These are phyloP conservation scores for Stevia rebaudiana DNA, from an alignment of 140 eudicot genomes.

Conservation along the genomic window DNA sequence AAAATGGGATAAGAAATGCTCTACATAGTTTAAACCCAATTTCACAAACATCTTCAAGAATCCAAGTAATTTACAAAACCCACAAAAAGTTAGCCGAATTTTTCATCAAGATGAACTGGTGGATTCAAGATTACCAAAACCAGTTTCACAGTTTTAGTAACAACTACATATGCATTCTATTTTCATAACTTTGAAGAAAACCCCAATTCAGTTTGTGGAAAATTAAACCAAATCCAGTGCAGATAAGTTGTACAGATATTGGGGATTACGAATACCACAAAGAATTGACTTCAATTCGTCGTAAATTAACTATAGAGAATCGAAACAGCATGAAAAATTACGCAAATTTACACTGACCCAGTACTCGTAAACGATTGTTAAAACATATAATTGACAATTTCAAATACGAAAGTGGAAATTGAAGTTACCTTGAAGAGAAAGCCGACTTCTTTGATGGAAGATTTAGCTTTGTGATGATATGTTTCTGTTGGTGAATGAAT, in stretches of 20 bases:
- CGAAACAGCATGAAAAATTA: background rate
- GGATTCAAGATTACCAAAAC: background rate
- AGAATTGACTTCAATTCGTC: conserved; percentile 9
- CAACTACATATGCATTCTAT: background rate
- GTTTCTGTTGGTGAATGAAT: conserved; percentile 9
- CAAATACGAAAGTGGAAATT: conserved; percentile 7
- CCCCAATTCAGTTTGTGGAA: background rate
- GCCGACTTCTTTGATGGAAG: conserved; percentile 13
- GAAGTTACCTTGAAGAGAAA: conserved; percentile 16
- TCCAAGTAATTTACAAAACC: conserved; percentile 10
- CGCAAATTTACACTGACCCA: conserved; percentile 13
- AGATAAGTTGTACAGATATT: background rate
- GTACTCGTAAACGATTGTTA: background rate
- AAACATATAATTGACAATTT: background rate
- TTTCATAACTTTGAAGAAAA: background rate
- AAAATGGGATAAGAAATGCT: conserved; percentile 7
- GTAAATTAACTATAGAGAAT: conserved; percentile 11
- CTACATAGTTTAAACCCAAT: background rate
- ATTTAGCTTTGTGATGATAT: conserved; percentile 6
- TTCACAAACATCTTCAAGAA: background rate
- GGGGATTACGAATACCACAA: conserved; percentile 7
- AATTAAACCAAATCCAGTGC: background rate
- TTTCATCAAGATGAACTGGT: conserved; percentile 5
- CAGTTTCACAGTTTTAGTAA: background rate
- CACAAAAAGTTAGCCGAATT: background rate